Conservation (phyloP, 441 rosid species). For the Gossypium davidsonii region DNA sequence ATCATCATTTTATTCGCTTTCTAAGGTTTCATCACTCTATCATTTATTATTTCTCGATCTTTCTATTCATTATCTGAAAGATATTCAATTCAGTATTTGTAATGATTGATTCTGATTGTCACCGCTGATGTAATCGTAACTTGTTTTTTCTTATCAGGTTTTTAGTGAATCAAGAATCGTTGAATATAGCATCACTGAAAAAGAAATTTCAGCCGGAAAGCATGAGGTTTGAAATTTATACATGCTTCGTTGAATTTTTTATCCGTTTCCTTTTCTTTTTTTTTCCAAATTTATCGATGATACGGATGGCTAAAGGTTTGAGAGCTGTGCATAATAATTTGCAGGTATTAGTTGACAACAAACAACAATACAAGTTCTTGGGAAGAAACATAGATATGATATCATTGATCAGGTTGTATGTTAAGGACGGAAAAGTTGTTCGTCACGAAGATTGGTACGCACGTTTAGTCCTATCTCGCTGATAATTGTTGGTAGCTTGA, state of each 20-base stretch:
- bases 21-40: slow-evolving; percentile 39
- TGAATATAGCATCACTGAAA: slow-evolving; percentile 54
- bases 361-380: slow-evolving; percentile 64
- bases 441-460: slow-evolving; percentile 82
- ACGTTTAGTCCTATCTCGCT: no score
- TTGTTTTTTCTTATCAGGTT: slow-evolving; percentile 29
- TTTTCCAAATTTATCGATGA: not conserved
- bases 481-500: no score
- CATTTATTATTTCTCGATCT: not conserved
- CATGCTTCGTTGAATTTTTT: not conserved
- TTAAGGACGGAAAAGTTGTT: slow-evolving; percentile 62
- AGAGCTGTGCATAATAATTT: not conserved
- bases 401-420: slow-evolving; percentile 60
- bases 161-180: slow-evolving; percentile 68
- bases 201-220: slow-evolving; percentile 34
- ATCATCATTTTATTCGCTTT: slow-evolving; percentile 75
- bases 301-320: not conserved
- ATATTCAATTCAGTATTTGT: no score
- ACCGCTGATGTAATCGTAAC: no score
- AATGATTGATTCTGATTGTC: no score
- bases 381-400: slow-evolving; percentile 65
- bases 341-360: slow-evolving; percentile 72
- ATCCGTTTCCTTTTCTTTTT: not conserved
- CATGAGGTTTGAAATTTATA: slow-evolving; percentile 39
- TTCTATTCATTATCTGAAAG: not conserved